Percentiles rank a stretch among this genome's conserved stretches.
These are phyloP conservation scores for Circinella umbellata DNA, from an alignment of 371 early-diverging fungal species.

Conservation along the genomic window DNA sequence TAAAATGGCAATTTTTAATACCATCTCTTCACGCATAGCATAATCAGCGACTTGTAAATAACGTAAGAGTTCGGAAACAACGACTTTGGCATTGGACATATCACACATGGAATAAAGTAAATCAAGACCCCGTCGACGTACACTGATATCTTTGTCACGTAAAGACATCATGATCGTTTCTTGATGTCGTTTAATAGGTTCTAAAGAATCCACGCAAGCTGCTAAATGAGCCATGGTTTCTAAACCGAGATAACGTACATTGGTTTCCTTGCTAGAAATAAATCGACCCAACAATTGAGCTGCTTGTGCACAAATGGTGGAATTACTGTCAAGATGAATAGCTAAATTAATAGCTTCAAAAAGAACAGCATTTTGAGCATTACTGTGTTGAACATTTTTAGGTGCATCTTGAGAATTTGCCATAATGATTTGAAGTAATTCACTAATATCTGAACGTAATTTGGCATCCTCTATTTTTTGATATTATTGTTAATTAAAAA, in stretches of 20 bases:
- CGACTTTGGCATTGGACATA: constrained; percentile 79
- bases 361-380: constrained; percentile 94
- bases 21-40: constrained; percentile 95
- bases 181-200: constrained; percentile 85
- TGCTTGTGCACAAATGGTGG: constrained; percentile 84
- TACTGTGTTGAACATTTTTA: constrained; percentile 96
- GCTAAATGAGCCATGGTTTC: constrained; percentile 98
- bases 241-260: constrained; percentile 92
- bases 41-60: constrained; percentile 90
- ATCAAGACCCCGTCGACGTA: constrained; percentile 94
- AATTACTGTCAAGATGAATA: constrained; percentile 91
- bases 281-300: constrained; percentile 84
- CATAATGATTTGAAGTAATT: constrained; percentile 81
- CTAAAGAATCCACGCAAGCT: constrained; percentile 83
- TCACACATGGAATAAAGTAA: constrained; percentile 97
- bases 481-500: background rate
- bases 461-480: constrained; percentile 55
- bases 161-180: constrained; percentile 88
- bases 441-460: constrained; percentile 65
- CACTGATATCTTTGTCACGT: constrained; percentile 95
- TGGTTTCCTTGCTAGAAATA: constrained; percentile 93
- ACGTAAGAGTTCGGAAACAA: constrained; percentile 89
- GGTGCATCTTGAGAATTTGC: constrained; percentile 85
- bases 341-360: constrained; percentile 96
- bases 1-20: constrained; percentile 96